A percentile compares a stretch with the other conserved stretches of the same genome.
These are phyloP conservation scores for Claviceps monticola DNA, from an alignment of 2,329 filamentous ascomycete genomes.

Conservation along the genomic window DNA sequence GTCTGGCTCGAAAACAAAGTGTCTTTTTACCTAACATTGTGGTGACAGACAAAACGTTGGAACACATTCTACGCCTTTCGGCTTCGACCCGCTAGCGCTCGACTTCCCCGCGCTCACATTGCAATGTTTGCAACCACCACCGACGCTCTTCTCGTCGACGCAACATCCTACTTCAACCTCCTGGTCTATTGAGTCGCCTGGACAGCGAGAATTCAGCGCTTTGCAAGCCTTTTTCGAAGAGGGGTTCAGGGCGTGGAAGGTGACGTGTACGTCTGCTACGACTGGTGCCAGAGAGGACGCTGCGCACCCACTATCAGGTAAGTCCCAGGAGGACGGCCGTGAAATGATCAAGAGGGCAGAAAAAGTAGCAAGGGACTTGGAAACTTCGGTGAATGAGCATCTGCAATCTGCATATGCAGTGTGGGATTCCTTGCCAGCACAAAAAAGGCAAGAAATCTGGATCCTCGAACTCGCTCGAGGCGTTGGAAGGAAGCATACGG, in stretches of 20 bases:
- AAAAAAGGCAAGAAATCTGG: constrained; percentile 47
- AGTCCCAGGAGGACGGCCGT: constrained; percentile 27
- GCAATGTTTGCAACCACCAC: constrained; percentile 65
- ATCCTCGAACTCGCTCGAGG: constrained; percentile 46
- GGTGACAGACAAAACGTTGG: constrained; percentile 38
- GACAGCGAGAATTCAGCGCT: constrained; percentile 58
- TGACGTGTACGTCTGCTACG: constrained; percentile 35
- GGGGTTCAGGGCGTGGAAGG: constrained; percentile 53
- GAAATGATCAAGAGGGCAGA: constrained; percentile 36
- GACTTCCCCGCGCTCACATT: constrained; percentile 78
- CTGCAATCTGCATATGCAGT: constrained; percentile 62
- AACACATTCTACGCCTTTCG: constrained; percentile 44
- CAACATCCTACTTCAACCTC: constrained; percentile 66
- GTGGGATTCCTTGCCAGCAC: constrained; percentile 52
- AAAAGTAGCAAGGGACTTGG: constrained; percentile 42
- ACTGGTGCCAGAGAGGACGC: constrained; percentile 37
- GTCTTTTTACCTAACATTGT: constrained; percentile 7
- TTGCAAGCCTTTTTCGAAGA: constrained; percentile 53
- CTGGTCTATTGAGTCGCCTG: constrained; percentile 69
- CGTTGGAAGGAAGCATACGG: constrained; percentile 42
- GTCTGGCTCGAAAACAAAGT: not conserved
- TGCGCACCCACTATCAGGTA: constrained; percentile 30
- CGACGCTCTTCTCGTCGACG: constrained; percentile 68
- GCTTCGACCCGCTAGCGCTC: constrained; percentile 74
- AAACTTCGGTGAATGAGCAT: constrained; percentile 59